Base-by-base conservation (phyloP, 495 filamentous ascomycete species). In the Xylaria longipes region DNA sequence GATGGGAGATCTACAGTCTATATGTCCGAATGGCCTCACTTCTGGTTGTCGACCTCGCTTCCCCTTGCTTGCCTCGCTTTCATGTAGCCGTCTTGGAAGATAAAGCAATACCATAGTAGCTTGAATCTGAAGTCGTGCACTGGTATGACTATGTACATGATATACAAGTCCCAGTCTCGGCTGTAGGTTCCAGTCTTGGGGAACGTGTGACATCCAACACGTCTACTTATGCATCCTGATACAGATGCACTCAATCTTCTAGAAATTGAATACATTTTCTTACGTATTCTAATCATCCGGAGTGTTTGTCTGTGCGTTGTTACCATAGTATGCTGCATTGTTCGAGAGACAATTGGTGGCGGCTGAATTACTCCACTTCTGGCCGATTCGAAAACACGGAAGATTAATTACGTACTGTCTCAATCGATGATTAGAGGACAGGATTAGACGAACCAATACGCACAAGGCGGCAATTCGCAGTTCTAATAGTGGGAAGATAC, bases 351-450 rank as follows among this genome's bases (percentile, higher is more conserved):
- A 22, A 60, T 60, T 60, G 33, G 57, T 60, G 31, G n/a, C 57
- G 57, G 57, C 37, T 63, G 22, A 63, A 63, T 63, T 33, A 31
- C 29, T 41, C 60, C 60, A 63, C n/a, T 41, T 41, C 60, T 25
- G 33, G 33, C 31, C 37, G 45, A 9, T 43, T 20, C 37, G 58
- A 43, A 43, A 63, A 25, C 22, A 27, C 29, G 37, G 12, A 14
- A n/a, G 1, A 29, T 63, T 63, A 63, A 43, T 63, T 63, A 43
- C 12, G 35, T 63, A 60, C 20, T 22, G n/a, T 37, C 20, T 60
- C 12, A 29, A 29, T 9, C 15, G 3, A 29, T 29, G 22, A 54
- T 27, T 54, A 14, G 11, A 29, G 22, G 22, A 27, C 25, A 37
- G 14, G 1, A 58, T 35, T 20, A n/a, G 17, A 29, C 17, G 56